Conservation (phyloP, 345 rosid genomes). For the Cochlearia excelsa region DNA sequence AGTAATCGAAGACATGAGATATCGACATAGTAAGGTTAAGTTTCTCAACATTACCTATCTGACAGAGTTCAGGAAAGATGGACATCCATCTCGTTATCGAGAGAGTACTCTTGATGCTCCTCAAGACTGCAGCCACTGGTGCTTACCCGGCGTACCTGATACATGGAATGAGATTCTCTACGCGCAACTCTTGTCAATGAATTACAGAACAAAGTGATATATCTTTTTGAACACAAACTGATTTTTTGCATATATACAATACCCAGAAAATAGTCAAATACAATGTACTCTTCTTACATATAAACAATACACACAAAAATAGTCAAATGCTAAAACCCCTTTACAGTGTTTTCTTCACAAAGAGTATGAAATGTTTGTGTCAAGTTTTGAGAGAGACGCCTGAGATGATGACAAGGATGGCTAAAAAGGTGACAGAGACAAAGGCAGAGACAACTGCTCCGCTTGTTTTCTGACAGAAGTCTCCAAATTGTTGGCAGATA, state of each 20-base stretch:
- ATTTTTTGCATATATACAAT: too few species aligned
- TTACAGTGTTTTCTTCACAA: too few species aligned
- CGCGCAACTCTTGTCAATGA: conserved; percentile 56
- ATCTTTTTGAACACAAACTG: too few species aligned
- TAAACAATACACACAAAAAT: too few species aligned
- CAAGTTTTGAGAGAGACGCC: conserved; percentile 52
- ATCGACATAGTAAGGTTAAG: conserved; percentile 43
- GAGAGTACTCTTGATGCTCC: conserved; percentile 72
- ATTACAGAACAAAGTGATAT: conserved; percentile 32
- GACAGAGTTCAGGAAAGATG: conserved; percentile 65
- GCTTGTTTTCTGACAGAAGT: background rate
- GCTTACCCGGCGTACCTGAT: conserved; percentile 85
- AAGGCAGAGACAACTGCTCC: conserved; percentile 75
- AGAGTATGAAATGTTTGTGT: too few species aligned
- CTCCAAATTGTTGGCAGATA: background rate
- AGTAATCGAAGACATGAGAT: conserved; percentile 47
- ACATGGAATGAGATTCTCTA: conserved; percentile 85
- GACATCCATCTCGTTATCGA: conserved; percentile 77
- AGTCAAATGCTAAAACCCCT: too few species aligned
- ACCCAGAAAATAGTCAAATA: too few species aligned
- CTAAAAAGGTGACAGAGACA: conserved; percentile 39
- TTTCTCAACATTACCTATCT: conserved; percentile 71
- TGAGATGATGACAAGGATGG: conserved; percentile 50
- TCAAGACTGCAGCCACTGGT: conserved; percentile 97
- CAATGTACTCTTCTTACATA: too few species aligned